A percentile compares a stretch with the other conserved stretches of the same genome.
Conservation (phyloP, 2,329 filamentous ascomycete genomes). For the Pseudohalonectria lignicola region DNA sequence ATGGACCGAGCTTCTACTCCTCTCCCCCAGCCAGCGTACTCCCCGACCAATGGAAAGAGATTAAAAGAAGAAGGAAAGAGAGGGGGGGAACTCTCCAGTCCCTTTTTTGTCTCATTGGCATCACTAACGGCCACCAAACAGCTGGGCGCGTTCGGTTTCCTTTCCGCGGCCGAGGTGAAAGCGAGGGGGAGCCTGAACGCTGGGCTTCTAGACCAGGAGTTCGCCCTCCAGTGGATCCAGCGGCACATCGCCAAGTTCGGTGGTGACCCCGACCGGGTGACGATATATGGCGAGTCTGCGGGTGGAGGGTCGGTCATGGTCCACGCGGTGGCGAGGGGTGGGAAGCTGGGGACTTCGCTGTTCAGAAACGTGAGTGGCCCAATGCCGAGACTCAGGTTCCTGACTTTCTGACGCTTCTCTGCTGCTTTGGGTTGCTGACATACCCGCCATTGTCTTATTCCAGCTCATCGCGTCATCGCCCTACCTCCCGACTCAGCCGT, state of each 20-base stretch:
- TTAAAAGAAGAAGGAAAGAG: no score
- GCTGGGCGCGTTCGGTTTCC: slow-evolving; percentile 10
- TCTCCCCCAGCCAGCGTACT: no score
- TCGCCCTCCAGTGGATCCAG: slow-evolving; percentile 41
- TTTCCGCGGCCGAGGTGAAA: slow-evolving; percentile 8
- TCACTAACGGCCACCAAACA: background rate
- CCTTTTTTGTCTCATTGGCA: background rate
- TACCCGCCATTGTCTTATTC: no score
- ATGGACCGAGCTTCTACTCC: background rate
- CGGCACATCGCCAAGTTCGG: slow-evolving; percentile 40
- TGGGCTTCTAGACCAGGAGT: slow-evolving; percentile 40
- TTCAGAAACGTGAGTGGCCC: slow-evolving; percentile 24
- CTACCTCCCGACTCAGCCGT: slow-evolving; percentile 36
- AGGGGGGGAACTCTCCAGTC: no score
- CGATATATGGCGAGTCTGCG: slow-evolving; percentile 42
- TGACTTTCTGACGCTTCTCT: no score
- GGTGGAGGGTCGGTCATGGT: slow-evolving; percentile 38
- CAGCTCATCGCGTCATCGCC: slow-evolving; percentile 15
- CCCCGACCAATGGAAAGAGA: no score
- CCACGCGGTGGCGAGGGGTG: slow-evolving; percentile 9
- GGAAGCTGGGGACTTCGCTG: slow-evolving; percentile 17
- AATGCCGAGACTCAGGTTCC: no score
- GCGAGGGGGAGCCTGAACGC: slow-evolving; percentile 29
- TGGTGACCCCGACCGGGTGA: slow-evolving; percentile 38
- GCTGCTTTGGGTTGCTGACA: background rate